Evolutionary conservation across 1,284 basidiomycete species (phyloP), one percentile per base, ranked within the genome.

Genomic region (Austropuccinia psidii): DNA sequence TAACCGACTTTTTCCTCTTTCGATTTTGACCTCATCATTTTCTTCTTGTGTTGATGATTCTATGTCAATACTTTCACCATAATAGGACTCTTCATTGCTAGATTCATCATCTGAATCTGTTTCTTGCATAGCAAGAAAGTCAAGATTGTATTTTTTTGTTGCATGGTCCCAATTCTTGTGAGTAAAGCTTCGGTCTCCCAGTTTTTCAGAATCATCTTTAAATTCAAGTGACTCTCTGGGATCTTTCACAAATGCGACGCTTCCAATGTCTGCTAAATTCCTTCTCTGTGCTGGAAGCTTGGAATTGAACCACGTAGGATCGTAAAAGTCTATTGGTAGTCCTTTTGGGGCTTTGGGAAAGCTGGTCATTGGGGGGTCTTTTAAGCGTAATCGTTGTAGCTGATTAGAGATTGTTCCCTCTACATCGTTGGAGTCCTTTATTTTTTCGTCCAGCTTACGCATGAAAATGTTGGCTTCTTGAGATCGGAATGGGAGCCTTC

Each of bases 321-420:
- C 49, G 31, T 67, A 67, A 37, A 67, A 67, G 49, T 67, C 64
- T 13, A 54, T 13, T 24, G 64, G 64, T 15, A 67, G 33, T 4
- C 45, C 29, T 39, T 67, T 67, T 47, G 64, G 64, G 11, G 47
- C 64, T 29, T 52, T 54, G 17, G 41, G 21, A 37, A 67, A 52
- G 37, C 19, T 35, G 15, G 64, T 47, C n/a, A 11, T 17, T 8
- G 27, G 2, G 15, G 27, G 5, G 45, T 13, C 31, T 24, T 39
- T 47, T 47, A 27, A 39, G 27, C 54, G 54, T 17, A 57, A 8
- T 24, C n/a, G n/a, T n/a, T n/a, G n/a, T n/a, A n/a, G n/a, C n/a
- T n/a, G n/a, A n/a, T n/a, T n/a, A n/a, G n/a, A n/a, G n/a, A n/a
- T n/a, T n/a, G n/a, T n/a, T n/a, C n/a, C 21, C 1, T 9, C 37